Evolutionary conservation across 2,329 filamentous ascomycete species (phyloP).

Genomic region (Lachnellula willkommii): DNA sequence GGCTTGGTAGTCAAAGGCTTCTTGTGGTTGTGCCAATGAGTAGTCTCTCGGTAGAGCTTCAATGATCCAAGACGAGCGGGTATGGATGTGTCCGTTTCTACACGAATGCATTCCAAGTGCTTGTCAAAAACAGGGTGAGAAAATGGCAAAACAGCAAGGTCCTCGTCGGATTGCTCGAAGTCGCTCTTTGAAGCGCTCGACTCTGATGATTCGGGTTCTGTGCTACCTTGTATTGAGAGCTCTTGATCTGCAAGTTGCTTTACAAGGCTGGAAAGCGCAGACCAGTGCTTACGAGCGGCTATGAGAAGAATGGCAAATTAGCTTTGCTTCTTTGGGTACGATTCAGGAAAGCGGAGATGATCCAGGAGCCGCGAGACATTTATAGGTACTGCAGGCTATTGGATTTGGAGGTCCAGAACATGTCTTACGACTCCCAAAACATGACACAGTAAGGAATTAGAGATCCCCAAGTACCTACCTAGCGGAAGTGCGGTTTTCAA

Average conservation of each 20-base stretch:
- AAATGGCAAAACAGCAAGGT: conserved; percentile 40
- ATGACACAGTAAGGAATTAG: no score
- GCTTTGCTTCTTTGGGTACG: no score
- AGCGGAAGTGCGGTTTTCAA: conserved; percentile 16
- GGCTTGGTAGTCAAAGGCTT: conserved; percentile 42
- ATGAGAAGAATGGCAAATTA: no score
- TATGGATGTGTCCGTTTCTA: conserved; percentile 32
- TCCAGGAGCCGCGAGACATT: no score
- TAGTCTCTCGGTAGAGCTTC: conserved; percentile 43
- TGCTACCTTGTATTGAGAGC: conserved; percentile 27
- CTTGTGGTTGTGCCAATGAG: conserved; percentile 60
- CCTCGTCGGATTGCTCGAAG: conserved; percentile 6
- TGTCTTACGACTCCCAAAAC: no score
- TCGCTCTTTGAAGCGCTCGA: conserved; percentile 12
- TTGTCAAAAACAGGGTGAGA: conserved; percentile 42
- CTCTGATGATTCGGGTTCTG: conserved; percentile 14
- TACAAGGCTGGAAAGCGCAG: conserved; percentile 23
- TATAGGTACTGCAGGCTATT: no score
- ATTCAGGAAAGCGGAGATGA: no score
- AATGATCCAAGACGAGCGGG: conserved; percentile 19
- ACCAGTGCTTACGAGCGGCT: conserved; percentile 24
- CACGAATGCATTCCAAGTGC: conserved; percentile 40
- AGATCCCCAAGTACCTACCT: no score
- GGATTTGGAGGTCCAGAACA: no score
- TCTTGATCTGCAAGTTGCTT: conserved; percentile 30